Evolutionary conservation across 352 stramenopile genomes (phyloP), one percentile per base, ranked within the genome.

Genomic region (Phytophthora pistaciae): DNA sequence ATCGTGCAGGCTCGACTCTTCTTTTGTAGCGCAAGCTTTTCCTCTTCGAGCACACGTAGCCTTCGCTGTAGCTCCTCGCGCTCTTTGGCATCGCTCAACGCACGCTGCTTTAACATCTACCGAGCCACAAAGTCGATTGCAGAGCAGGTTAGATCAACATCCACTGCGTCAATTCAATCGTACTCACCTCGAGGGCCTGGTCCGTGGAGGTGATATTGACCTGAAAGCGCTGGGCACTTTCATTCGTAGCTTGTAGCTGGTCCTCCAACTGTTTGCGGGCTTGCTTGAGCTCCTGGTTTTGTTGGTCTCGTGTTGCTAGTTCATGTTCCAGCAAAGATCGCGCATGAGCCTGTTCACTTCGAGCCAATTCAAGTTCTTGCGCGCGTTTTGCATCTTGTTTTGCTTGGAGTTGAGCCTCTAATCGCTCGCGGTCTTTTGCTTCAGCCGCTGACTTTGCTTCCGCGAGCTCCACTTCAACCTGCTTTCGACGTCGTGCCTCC

Each of bases 51-150:
- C 11, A 72, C 66, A 14, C 74, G 75, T 27, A 91, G 49, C 46
- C 84, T 72, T 23, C 73, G 68, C 58, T 90, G 82, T 6, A 91
- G 76, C 64, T 88, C 80, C 48, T 91, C 82, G 48, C 82, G 80
- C 52, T 90, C 84, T 36, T 80, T 79, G 3, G 76, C 74, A 62
- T 91, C 84, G 31, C 72, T 74, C 9, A 68, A 62, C 50, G 85
- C 74, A 5, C 75, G 79, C 33, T 84, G 74, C 38, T 84, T 82
- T 13, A 90, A 48, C 29, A 91, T 64, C 84, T 90, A 49, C 18
- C 13, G 44, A 63, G 11, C 7, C n/a, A 53, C 20, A 53, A 14
- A 53, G 18, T 6, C 46, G 6, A n/a, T 55, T 21, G 20, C 18
- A 18, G 14, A 57, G 18, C 7, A 14, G 29, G 23, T 59, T 58